Evolutionary conservation across 2,329 filamentous ascomycete species (phyloP).

Genomic region (Monilinia aucupariae): DNA sequence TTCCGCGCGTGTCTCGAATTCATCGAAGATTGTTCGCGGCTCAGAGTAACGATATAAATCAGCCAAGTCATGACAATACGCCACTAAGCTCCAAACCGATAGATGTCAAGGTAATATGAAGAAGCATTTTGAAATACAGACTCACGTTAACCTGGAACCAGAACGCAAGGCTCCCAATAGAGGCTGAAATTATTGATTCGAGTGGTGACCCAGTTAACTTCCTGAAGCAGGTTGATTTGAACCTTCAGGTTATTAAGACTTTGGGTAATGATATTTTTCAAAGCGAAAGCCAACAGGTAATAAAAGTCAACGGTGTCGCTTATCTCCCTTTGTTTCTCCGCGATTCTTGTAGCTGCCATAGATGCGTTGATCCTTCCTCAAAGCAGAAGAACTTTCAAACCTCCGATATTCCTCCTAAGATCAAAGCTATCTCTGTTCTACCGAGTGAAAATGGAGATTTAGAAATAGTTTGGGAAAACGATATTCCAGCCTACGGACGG

Average conservation of each 20-base stretch:
- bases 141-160: neutral
- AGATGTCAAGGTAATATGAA: neutral
- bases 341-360: constrained; percentile 53
- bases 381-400: constrained; percentile 61
- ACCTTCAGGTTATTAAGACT: neutral
- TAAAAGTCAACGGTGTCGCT: neutral
- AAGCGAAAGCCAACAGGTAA: neutral
- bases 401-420: constrained; percentile 52
- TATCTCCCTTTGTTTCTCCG: constrained; percentile 40
- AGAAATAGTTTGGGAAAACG: constrained; percentile 51
- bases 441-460: constrained; percentile 39
- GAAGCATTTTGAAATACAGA: neutral
- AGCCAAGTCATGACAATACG: neutral
- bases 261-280: neutral
- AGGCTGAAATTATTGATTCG: neutral
- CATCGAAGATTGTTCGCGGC: neutral
- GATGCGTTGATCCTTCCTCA: constrained; percentile 53
- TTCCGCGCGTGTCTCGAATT: neutral
- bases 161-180: neutral
- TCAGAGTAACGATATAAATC: neutral
- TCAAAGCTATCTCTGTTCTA: constrained; percentile 38
- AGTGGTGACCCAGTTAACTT: neutral
- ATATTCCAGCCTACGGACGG: constrained; percentile 38
- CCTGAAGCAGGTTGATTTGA: neutral
- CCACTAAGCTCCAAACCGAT: neutral